Evolutionary conservation across 805 yeast genomes (phyloP).

Genomic region (Spathaspora girioi): DNA sequence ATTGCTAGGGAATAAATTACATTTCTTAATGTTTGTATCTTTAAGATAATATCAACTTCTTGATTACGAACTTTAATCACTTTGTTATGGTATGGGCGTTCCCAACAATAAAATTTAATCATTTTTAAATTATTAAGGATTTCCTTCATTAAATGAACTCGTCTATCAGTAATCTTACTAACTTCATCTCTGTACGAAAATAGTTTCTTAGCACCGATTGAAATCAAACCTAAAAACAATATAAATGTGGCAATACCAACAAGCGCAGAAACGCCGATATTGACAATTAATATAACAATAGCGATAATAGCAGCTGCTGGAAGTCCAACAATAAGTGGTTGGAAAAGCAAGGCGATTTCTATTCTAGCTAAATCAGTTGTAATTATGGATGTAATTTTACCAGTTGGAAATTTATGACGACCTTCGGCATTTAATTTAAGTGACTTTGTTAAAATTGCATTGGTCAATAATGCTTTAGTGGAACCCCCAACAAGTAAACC

Average conservation of each 20-base stretch:
- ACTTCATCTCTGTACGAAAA: slow-evolving; percentile 52
- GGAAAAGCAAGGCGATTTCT: slow-evolving; percentile 62
- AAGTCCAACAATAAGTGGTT: slow-evolving; percentile 57
- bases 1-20: slow-evolving; percentile 58
- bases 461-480: slow-evolving; percentile 61
- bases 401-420: slow-evolving; percentile 54
- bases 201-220: slow-evolving; percentile 44
- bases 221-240: slow-evolving; percentile 43
- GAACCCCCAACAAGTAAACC: slow-evolving; percentile 60
- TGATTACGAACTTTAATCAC: slow-evolving; percentile 49
- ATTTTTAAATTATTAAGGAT: slow-evolving; percentile 69
- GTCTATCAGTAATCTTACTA: slow-evolving; percentile 60
- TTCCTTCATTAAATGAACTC: slow-evolving; percentile 72
- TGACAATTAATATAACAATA: slow-evolving; percentile 55
- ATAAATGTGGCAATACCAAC: slow-evolving; percentile 52
- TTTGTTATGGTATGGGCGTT: slow-evolving; percentile 58
- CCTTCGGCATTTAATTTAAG: slow-evolving; percentile 54
- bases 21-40: slow-evolving; percentile 60
- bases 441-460: slow-evolving; percentile 64
- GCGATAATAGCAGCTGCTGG: slow-evolving; percentile 60
- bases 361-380: slow-evolving; percentile 76
- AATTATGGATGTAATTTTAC: slow-evolving; percentile 66
- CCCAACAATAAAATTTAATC: slow-evolving; percentile 88
- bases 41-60: slow-evolving; percentile 58
- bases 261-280: slow-evolving; percentile 67